Evolutionary conservation across 148 eudicot species (phyloP).

Genomic region (Bassia scoparia): DNA sequence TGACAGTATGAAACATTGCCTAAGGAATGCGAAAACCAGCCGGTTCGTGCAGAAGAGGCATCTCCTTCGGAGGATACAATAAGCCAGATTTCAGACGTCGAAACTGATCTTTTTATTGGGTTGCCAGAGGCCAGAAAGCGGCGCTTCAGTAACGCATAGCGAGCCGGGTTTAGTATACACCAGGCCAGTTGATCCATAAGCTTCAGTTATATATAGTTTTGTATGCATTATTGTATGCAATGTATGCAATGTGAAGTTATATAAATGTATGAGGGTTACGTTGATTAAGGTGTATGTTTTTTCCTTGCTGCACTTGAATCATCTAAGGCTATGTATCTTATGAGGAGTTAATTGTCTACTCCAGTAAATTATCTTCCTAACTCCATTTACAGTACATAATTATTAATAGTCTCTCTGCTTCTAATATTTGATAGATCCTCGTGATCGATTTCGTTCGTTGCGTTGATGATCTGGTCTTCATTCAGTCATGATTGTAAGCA

Average conservation of each 20-base stretch:
- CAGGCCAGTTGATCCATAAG: not conserved
- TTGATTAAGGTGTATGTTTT: not conserved
- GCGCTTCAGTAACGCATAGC: constrained; percentile 21
- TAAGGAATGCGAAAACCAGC: constrained; percentile 29
- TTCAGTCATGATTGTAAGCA: too few species aligned
- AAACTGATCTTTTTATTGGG: constrained; percentile 71
- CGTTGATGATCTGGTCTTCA: too few species aligned
- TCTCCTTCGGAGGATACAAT: constrained; percentile 38
- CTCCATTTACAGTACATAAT: not conserved
- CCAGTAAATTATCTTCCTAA: not conserved
- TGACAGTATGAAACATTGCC: constrained; percentile 24
- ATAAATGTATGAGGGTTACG: too few species aligned
- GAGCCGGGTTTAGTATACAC: not conserved
- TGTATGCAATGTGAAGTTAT: not conserved
- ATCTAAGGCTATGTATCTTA: not conserved
- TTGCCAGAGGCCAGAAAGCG: constrained; percentile 45
- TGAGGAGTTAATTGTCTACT: not conserved
- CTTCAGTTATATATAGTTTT: not conserved
- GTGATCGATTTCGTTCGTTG: too few species aligned
- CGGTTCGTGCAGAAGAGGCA: constrained; percentile 15
- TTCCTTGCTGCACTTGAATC: constrained; percentile 3
- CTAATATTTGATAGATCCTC: too few species aligned
- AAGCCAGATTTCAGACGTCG: constrained; percentile 63
- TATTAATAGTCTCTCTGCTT: not conserved
- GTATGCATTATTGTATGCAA: not conserved